Base-by-base conservation (phyloP, 2,329 filamentous ascomycete genomes). In the Thermomyces lanuginosus region DNA sequence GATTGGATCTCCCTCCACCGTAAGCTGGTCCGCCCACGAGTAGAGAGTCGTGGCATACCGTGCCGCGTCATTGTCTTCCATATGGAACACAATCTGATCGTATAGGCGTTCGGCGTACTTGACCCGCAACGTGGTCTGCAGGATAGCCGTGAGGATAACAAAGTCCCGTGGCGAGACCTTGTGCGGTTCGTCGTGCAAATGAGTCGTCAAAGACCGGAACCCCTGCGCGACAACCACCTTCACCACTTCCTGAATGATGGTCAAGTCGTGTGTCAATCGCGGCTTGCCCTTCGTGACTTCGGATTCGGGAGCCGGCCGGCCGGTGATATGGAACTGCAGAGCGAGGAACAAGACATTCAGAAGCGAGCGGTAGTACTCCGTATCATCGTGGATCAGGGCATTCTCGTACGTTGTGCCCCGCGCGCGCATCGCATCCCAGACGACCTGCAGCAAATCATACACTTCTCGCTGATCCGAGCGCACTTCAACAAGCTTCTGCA, bases 11-110 rank as follows among this genome's bases (percentile, higher is more conserved):
- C 74, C 72, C 30, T 76, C 68, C 18, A 76, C 66, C 1, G 76
- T 69, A 13, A 95, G 64, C 38, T 76, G 72, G 49, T 95, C 83
- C 3, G 86, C 72, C 89, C 89, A 98, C 0, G 83, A 92, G 53
- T 86, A 95, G 4, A 98, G 65, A 17, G 79, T 82, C 4, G 76
- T 74, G 1, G 83, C 84, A 34, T 83, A 78, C 42, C 86, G 78
- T 23, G 81, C 66, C 1, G 76, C 75, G 36, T 78, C 73, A 30
- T 63, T 64, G 33, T 67, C 63, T n/a, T 64, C 55, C 29, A 76
- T 60, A 45, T 83, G 73, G 24, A 70, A 69, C 1, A 81, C 63
- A 19, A 86, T 68, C 39, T 82, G 75, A 8, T 68, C 63, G 35
- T 78, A 72, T 25, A 72, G 69, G 37, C 78, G 67, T 29, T 78